Base-by-base conservation (phyloP, 345 rosid genomes). In the Euphorbia peplus region DNA sequence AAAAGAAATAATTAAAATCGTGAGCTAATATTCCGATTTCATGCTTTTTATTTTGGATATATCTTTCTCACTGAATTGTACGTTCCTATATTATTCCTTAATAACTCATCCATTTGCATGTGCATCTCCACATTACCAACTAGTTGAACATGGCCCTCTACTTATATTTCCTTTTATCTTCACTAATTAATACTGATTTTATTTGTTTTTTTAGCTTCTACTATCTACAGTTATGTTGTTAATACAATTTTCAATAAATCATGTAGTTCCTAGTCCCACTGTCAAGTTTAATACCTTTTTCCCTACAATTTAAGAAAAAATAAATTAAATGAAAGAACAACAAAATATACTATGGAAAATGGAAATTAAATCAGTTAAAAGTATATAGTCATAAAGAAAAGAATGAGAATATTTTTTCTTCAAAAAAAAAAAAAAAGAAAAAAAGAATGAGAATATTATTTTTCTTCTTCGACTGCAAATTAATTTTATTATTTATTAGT, bases 71-170 rank as follows among this genome's bases (percentile, higher is more conserved):
- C n/a, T n/a, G n/a, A n/a, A n/a, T n/a, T n/a, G n/a, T n/a, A n/a
- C n/a, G 5, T 55, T 55, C 60, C 26, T 55, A 22, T 53, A n/a
- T n/a, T 9, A 55, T 22, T 55, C 11, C 56, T 14, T 19, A 22
- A n/a, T 0, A 8, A 10, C 26, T 25, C 60, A 25, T 8, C 14
- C 10, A 24, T 54, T 56, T 56, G 35, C 60, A 56, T 56, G 60
- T 56, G 60, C 60, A 25, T 56, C 35, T 26, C 35, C 60, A 56
- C 32, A 8, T 25, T 22, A 28, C 60, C 60, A 56, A 56, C 60
- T 56, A 56, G 26, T 56, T 24, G 16, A 44, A 12, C 8, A 42
- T 42, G 11, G 2, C 47, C 15, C 11, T 42, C 1, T 42, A 6
- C 18, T 44, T 44, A 15, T 44, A 7, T 44, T 6, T 7, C 3